phyloP scores from a whole-genome alignment of 2,329 filamentous ascomycete genomes.

The Zasmidium angulare region DNA sequence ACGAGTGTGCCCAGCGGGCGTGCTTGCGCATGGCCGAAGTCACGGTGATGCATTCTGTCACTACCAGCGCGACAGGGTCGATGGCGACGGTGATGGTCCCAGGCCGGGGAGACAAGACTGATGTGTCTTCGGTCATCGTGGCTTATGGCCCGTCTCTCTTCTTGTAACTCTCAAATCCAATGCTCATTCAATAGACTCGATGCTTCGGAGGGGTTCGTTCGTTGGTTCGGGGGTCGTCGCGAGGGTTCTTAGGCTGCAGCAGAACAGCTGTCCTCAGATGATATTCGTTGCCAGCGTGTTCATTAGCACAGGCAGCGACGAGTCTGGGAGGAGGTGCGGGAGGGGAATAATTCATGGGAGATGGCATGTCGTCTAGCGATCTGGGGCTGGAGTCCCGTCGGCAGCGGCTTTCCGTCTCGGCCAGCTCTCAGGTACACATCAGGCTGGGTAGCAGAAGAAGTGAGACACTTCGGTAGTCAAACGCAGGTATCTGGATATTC shows the following conservation, averaged over 20 bases:
- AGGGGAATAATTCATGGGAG: neutral
- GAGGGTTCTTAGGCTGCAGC: neutral
- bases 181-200: neutral
- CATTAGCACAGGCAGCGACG: neutral
- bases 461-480: too few species aligned
- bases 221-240: neutral
- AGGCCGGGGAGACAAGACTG: neutral
- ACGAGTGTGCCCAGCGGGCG: slow-evolving; percentile 92
- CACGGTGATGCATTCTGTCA: slow-evolving; percentile 98
- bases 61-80: slow-evolving; percentile 63
- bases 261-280: neutral
- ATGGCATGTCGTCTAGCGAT: neutral
- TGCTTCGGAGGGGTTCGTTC: neutral
- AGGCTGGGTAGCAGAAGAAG: too few species aligned
- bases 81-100: slow-evolving; percentile 34
- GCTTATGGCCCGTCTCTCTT: neutral
- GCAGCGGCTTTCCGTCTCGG: too few species aligned
- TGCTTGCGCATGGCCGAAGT: slow-evolving; percentile 98
- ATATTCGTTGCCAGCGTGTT: neutral
- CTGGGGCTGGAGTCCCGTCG: too few species aligned
- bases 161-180: neutral
- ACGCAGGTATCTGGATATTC: too few species aligned
- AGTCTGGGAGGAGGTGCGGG: neutral
- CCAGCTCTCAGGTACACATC: too few species aligned
- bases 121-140: slow-evolving; percentile 2